Evolutionary conservation across 2,329 filamentous ascomycete species (phyloP), one percentile per base, ranked within the genome.

Genomic region (Huntiella savannae): DNA sequence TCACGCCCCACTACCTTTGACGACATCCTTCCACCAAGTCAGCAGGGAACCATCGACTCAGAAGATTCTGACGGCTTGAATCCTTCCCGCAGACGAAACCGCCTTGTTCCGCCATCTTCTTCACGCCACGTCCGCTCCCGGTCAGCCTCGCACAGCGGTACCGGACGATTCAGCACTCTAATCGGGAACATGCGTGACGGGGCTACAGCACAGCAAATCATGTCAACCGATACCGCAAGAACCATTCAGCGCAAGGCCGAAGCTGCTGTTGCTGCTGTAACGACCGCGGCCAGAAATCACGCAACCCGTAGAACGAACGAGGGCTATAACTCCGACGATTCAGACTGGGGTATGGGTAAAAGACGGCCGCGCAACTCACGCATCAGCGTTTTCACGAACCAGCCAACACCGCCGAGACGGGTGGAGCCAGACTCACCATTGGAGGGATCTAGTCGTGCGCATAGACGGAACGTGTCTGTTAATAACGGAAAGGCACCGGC

Each of bases 221-320:
- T 39, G n/a, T 45, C 43, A 15, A 15, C 12, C 6, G 35, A 38
- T 13, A 45, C 43, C 10, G 35, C 35, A n/a, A 15, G 39, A 11
- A 33, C 35, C 11, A n/a, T 45, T 4, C 43, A 45, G 34, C 17
- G 19, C 13, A 45, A 39, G 34, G 47, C 47, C 13, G 47, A 43
- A 15, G 42, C 47, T 28, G 47, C 47, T 12, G 47, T 49, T 40
- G 38, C 39, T 34, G 47, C 42, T 10, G 47, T 43, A 11, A 22
- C 37, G 12, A 33, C 28, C 34, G 43, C 43, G 5, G 43, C 43
- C 15, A 45, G 43, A 33, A 22, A 40, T 12, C 28, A 43, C 17
- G n/a, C 35, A 15, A 5, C 16, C 15, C 32, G 5, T 8, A 15
- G 43, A 13, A 45, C 13, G 8, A 17, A 38, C 15, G 17, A 33